Percentiles rank a stretch among this genome's conserved stretches.
These are phyloP conservation scores for Samsoniella hepiali DNA, from an alignment of 2,329 filamentous ascomycete genomes.

Conservation along the genomic window DNA sequence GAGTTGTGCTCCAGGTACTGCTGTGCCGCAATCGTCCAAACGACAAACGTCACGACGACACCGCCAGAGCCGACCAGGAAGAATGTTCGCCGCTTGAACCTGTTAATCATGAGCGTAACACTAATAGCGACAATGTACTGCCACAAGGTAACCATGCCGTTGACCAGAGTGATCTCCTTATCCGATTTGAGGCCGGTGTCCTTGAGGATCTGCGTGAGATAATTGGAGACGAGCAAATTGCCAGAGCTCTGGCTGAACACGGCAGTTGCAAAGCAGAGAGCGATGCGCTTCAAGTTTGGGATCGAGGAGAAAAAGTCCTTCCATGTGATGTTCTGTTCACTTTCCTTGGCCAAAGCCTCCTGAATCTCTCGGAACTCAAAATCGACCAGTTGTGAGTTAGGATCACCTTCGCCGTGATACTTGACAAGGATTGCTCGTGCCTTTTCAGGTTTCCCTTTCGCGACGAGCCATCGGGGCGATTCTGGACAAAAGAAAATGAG, in stretches of 20 bases:
- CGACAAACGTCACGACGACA: conserved; percentile 37
- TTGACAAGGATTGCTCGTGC: conserved; percentile 50
- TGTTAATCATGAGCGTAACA: conserved; percentile 36
- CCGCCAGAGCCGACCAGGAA: conserved; percentile 39
- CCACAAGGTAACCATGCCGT: conserved; percentile 41
- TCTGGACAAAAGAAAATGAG: conserved; percentile 54
- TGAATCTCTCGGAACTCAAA: conserved; percentile 50
- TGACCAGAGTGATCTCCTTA: conserved; percentile 40
- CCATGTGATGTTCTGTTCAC: conserved; percentile 42
- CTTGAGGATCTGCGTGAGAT: conserved; percentile 38
- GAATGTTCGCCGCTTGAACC: conserved; percentile 37
- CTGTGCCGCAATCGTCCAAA: conserved; percentile 39
- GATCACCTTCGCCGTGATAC: conserved; percentile 48
- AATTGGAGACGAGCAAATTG: conserved; percentile 42
- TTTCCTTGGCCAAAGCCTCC: conserved; percentile 42
- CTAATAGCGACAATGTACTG: conserved; percentile 40
- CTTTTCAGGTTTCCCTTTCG: conserved; percentile 47
- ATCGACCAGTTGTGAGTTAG: conserved; percentile 42
- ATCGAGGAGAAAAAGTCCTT: conserved; percentile 38
- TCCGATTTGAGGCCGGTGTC: conserved; percentile 37
- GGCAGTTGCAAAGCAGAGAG: conserved; percentile 38
- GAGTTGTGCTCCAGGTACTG: conserved; percentile 35
- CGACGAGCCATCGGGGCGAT: conserved; percentile 56
- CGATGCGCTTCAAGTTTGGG: conserved; percentile 39
- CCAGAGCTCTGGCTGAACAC: conserved; percentile 41